These are phyloP conservation scores for Tanacetum coccineum DNA, from an alignment of 129 eudicot species.

Conservation along the genomic window DNA sequence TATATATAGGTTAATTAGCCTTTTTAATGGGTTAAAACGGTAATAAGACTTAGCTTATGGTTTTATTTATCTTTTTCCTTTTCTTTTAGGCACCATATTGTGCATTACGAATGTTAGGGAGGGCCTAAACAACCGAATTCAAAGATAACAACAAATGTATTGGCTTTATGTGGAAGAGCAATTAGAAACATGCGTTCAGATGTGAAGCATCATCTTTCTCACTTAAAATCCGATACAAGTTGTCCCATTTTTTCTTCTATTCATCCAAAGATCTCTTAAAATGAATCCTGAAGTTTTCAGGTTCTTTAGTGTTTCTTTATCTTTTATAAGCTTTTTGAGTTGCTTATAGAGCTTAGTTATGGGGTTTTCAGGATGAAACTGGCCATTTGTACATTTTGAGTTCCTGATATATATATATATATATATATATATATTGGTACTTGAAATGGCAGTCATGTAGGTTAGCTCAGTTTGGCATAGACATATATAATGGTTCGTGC, in stretches of 20 bases:
- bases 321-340: background rate
- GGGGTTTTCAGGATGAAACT: background rate
- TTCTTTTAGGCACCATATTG: constrained; percentile 63
- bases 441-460: too few relatives aligned
- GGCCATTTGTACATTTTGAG: too few relatives aligned
- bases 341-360: background rate
- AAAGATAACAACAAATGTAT: constrained; percentile 60
- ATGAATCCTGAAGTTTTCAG: background rate
- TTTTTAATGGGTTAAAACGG: too few relatives aligned
- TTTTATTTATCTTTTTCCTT: background rate
- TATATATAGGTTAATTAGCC: too few relatives aligned
- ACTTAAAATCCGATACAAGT: too few relatives aligned
- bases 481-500: too few relatives aligned
- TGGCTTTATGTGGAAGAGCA: constrained; percentile 25
- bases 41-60: background rate
- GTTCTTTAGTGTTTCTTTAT: background rate
- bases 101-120: constrained; percentile 77
- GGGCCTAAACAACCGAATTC: constrained; percentile 68
- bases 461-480: too few relatives aligned
- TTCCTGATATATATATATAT: too few relatives aligned
- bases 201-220: too few relatives aligned
- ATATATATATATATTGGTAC: too few relatives aligned
- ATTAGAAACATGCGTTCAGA: constrained; percentile 43
- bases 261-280: too few relatives aligned
- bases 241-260: too few relatives aligned